Evolutionary conservation across 176 grass and related monocot genomes (phyloP).

Genomic region (Dendrocalamus sinicus): DNA sequence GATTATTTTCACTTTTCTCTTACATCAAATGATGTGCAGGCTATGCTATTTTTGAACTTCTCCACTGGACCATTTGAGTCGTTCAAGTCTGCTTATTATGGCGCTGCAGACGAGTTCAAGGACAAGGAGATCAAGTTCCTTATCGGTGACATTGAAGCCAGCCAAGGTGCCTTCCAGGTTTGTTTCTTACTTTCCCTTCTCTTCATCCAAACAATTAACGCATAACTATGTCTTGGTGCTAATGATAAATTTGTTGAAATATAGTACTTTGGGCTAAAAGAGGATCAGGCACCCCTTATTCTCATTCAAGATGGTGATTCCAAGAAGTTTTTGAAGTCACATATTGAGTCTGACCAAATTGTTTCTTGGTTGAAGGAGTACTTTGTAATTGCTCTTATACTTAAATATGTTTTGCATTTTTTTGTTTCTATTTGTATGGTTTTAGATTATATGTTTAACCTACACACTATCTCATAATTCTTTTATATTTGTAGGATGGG

Average conservation of each 20-base stretch:
- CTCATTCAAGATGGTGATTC: constrained; percentile 70
- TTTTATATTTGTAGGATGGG: constrained; percentile 61
- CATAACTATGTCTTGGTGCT: neutral
- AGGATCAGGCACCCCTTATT: constrained; percentile 79
- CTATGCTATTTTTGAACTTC: constrained; percentile 90
- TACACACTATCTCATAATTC: neutral
- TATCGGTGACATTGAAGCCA: constrained; percentile 82
- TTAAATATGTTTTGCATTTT: neutral
- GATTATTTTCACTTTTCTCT: constrained; percentile 18
- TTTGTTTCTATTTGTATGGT: neutral
- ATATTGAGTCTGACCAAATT: constrained; percentile 72
- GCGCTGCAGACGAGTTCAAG: constrained; percentile 66
- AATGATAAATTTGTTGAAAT: constrained; percentile 36
- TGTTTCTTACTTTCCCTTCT: constrained; percentile 11
- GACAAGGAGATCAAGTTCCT: constrained; percentile 83
- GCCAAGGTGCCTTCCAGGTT: constrained; percentile 91
- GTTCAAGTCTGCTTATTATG: constrained; percentile 68
- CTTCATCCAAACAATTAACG: neutral
- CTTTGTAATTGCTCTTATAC: constrained; percentile 45
- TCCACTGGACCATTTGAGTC: constrained; percentile 64
- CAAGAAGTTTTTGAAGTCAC: constrained; percentile 81
- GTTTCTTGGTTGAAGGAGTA: constrained; percentile 84
- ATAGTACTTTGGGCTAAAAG: constrained; percentile 86
- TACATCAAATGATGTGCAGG: constrained; percentile 50
- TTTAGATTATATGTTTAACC: neutral